These are phyloP conservation scores for sweet orange (Citrus sinensis) DNA, from an alignment of 345 rosid genomes.

Conservation along the genomic window DNA sequence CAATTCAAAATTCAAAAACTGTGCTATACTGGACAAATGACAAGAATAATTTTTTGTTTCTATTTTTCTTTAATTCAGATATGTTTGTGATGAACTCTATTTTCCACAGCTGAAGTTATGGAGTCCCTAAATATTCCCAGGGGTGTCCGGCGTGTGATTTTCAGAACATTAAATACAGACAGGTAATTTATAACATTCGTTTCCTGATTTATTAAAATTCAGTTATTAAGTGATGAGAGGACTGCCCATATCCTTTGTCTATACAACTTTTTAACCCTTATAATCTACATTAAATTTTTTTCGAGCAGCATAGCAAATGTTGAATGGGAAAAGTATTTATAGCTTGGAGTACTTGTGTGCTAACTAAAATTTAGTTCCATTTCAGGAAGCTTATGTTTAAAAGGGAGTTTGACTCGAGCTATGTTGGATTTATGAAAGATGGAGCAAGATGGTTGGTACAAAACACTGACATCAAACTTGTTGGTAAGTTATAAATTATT, in stretches of 20 bases:
- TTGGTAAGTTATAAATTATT: conserved; percentile 43
- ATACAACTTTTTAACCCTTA: background rate
- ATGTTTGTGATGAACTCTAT: background rate
- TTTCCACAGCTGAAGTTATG: conserved; percentile 56
- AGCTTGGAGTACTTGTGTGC: background rate
- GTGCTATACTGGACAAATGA: background rate
- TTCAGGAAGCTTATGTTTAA: conserved; percentile 84
- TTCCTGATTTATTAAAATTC: background rate
- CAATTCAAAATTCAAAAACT: background rate
- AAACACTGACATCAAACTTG: conserved; percentile 81
- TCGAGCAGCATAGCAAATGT: background rate
- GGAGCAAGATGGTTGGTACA: conserved; percentile 92
- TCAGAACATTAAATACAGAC: conserved; percentile 69
- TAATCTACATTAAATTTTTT: background rate
- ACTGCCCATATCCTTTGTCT: background rate
- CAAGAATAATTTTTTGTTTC: background rate
- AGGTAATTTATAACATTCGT: conserved; percentile 25
- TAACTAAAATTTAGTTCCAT: background rate
- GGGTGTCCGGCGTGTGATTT: conserved; percentile 61
- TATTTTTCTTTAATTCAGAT: background rate
- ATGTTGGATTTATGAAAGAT: conserved; percentile 77
- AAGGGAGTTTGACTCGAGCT: conserved; percentile 73
- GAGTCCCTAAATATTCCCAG: conserved; percentile 51
- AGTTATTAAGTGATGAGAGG: background rate
- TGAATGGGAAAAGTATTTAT: background rate